Evolutionary conservation across 1,139 yeast species (phyloP), one percentile per base, ranked within the genome.

Genomic region (Geotrichum cucujoidarum): DNA sequence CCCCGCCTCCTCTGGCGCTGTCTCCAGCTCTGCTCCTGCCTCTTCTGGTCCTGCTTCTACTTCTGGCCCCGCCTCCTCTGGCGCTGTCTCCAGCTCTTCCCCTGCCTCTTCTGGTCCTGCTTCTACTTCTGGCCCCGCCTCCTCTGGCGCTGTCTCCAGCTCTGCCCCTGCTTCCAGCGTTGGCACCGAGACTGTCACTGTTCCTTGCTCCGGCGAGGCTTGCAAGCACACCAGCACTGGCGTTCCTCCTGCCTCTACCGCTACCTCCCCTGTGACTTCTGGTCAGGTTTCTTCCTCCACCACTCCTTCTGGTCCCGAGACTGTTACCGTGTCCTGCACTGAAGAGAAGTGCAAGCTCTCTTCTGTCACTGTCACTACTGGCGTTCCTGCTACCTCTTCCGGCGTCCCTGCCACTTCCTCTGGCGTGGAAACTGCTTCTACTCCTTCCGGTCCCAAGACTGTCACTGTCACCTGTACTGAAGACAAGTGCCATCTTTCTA

Each of bases 211-310:
- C 45, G 27, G 30, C 33, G n/a, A 17, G n/a, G 13, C 16, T 13
- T 17, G 3, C 27, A 18, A n/a, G n/a, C n/a, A n/a, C n/a, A n/a
- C n/a, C n/a, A 50, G 11, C 39, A 53, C 30, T 49, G 48, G 33
- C 65, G 65, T 24, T 10, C 27, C 35, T 58, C 8, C 54, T 55
- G 61, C 53, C 48, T 56, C 53, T 40, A 57, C 56, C 27, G 54
- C 65, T 46, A 66, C 61, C 57, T 66, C 64, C 47, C 57, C 62
- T 35, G 68, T 64, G 47, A 69, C 63, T 6, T 4, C 53, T 55
- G 61, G 53, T 47, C 57, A 50, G 38, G 57, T 56, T 27, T 55
- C 65, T 45, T 67, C 61, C 57, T 67, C 64, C 46, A 57, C 62
- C 34, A 68, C 65, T 45, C 69, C 64, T 51, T 68, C 59, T 50